Percentiles rank a stretch among this genome's conserved stretches.
These are phyloP conservation scores for Acephala macrosclerotiorum DNA, from an alignment of 2,329 filamentous ascomycete genomes.

Conservation along the genomic window DNA sequence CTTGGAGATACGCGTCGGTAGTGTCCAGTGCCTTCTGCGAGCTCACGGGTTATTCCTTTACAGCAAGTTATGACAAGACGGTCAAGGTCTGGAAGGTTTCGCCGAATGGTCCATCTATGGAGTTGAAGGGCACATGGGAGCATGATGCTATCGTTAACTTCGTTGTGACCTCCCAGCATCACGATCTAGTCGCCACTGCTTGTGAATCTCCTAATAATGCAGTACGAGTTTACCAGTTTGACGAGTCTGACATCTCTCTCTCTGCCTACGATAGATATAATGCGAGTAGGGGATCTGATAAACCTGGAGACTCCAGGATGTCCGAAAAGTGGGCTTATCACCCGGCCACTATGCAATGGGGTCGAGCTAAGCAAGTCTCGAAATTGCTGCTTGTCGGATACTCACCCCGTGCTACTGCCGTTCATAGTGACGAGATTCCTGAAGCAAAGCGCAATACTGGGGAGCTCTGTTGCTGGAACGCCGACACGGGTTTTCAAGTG, in stretches of 20 bases:
- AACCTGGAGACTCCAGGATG: slow-evolving; percentile 33
- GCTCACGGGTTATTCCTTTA: slow-evolving; percentile 56
- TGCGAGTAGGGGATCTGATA: slow-evolving; percentile 36
- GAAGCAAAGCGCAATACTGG: slow-evolving; percentile 63
- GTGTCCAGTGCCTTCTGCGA: slow-evolving; percentile 65
- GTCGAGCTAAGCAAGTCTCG: slow-evolving; percentile 50
- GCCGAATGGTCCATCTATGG: slow-evolving; percentile 51
- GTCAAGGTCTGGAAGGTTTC: slow-evolving; percentile 65
- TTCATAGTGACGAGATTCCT: slow-evolving; percentile 63
- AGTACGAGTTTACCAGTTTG: slow-evolving; percentile 63
- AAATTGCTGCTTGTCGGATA: slow-evolving; percentile 68
- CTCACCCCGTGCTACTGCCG: slow-evolving; percentile 62
- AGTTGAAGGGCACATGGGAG: slow-evolving; percentile 57
- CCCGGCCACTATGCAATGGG: slow-evolving; percentile 71
- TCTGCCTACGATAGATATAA: slow-evolving; percentile 41
- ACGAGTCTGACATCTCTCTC: slow-evolving; percentile 44
- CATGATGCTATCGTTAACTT: slow-evolving; percentile 69
- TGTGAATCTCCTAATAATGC: slow-evolving; percentile 61
- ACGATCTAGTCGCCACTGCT: slow-evolving; percentile 63
- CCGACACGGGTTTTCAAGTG: slow-evolving; percentile 48
- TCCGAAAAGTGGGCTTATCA: slow-evolving; percentile 64
- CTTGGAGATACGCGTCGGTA: slow-evolving; percentile 70
- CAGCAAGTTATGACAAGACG: slow-evolving; percentile 67
- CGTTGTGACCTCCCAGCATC: slow-evolving; percentile 56
- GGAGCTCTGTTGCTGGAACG: slow-evolving; percentile 67